Evolutionary conservation across 495 filamentous ascomycete species (phyloP).

Genomic region (Antarctomyces pellizariae): DNA sequence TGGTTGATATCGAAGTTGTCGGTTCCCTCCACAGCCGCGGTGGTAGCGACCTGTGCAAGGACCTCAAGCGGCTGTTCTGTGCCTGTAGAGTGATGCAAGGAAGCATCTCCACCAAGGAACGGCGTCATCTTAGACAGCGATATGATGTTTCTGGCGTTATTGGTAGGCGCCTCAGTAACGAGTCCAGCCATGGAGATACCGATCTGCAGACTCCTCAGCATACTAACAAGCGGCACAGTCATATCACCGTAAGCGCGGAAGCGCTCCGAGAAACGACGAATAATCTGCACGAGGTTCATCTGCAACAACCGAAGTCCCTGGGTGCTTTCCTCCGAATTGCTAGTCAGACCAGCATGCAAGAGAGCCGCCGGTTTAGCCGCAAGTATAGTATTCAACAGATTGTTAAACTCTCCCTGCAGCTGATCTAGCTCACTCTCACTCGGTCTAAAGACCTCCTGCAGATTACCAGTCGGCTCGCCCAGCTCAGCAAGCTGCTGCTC

Average conservation of each 20-base stretch:
- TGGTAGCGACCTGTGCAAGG: conserved; percentile 16
- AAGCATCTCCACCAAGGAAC: conserved; percentile 29
- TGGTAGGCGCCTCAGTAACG: conserved; percentile 10
- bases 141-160: conserved; percentile 9
- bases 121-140: conserved; percentile 26
- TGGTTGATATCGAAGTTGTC: conserved; percentile 14
- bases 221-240: conserved; percentile 50
- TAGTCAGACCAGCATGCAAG: not conserved
- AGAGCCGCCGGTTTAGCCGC: conserved; percentile 22
- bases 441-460: conserved; percentile 42
- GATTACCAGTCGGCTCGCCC: conserved; percentile 31
- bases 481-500: conserved; percentile 32
- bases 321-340: conserved; percentile 6
- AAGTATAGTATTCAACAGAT: conserved; percentile 42
- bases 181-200: conserved; percentile 39
- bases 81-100: too few species aligned
- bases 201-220: conserved; percentile 58
- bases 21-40: conserved; percentile 18
- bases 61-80: conserved; percentile 24
- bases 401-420: conserved; percentile 66
- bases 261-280: conserved; percentile 33
- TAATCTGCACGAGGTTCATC: conserved; percentile 47
- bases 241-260: conserved; percentile 71
- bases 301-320: conserved; percentile 34
- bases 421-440: conserved; percentile 34